Percentiles rank a stretch among this genome's conserved stretches.
Conservation (phyloP, 805 yeast genomes). For the Myxozyma udenii region DNA sequence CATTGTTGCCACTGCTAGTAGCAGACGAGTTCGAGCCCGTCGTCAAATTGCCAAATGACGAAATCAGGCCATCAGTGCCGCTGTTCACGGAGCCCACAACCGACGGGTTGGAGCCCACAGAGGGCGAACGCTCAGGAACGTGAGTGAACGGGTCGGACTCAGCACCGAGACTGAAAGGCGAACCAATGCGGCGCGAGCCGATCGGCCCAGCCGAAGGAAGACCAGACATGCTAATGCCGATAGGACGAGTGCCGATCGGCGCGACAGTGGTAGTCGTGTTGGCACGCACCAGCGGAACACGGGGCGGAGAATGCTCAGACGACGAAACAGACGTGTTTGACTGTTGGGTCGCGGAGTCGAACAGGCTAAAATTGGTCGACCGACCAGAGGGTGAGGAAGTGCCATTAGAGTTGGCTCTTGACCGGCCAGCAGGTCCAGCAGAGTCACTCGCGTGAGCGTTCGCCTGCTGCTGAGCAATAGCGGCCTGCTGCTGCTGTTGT, state of each 20-base stretch:
- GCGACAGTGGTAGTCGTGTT: slow-evolving; percentile 28
- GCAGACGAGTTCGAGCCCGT: too few relatives aligned
- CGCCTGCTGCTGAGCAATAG: slow-evolving; percentile 4
- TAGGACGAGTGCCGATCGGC: slow-evolving; percentile 30
- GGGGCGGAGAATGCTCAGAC: slow-evolving; percentile 30
- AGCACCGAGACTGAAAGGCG: slow-evolving; percentile 23
- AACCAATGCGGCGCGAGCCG: slow-evolving; percentile 19
- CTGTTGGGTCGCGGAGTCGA: slow-evolving; percentile 25
- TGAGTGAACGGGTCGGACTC: slow-evolving; percentile 24
- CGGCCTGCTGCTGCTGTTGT: slow-evolving; percentile 8
- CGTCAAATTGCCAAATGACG: background rate
- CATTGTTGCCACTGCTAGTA: background rate
- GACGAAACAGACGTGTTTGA: slow-evolving; percentile 27
- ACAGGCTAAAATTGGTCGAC: slow-evolving; percentile 30
- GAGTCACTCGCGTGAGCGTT: slow-evolving; percentile 12
- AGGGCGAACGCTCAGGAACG: slow-evolving; percentile 24
- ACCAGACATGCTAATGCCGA: slow-evolving; percentile 6
- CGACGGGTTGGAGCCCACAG: slow-evolving; percentile 25
- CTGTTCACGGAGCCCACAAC: slow-evolving; percentile 11
- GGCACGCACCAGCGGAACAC: slow-evolving; percentile 22
- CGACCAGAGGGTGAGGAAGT: slow-evolving; percentile 31
- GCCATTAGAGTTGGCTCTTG: slow-evolving; percentile 29
- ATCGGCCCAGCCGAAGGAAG: slow-evolving; percentile 10
- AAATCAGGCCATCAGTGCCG: too few relatives aligned
- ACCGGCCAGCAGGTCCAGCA: slow-evolving; percentile 20